phyloP scores from a whole-genome alignment of 805 yeast genomes.

The Candida tammaniensis region DNA sequence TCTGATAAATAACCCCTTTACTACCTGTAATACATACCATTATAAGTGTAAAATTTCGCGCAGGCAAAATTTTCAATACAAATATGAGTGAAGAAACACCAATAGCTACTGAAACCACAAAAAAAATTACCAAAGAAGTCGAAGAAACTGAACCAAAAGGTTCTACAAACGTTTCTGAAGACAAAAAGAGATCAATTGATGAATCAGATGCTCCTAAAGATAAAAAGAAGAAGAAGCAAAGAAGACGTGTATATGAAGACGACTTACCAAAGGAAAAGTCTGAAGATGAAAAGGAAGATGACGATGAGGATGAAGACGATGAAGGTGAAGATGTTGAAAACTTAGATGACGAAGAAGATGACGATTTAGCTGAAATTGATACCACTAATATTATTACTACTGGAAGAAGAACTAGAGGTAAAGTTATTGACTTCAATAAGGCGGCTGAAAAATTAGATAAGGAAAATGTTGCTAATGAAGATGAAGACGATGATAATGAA shows the following conservation, averaged over 20 bases:
- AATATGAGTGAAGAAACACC: no score
- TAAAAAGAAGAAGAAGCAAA: conserved; percentile 38
- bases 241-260: conserved; percentile 58
- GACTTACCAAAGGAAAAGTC: conserved; percentile 48
- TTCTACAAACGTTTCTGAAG: conserved; percentile 1
- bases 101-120: background rate
- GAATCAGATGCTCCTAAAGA: conserved; percentile 13
- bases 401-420: conserved; percentile 89
- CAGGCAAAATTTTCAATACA: no score
- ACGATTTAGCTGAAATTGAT: conserved; percentile 77
- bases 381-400: conserved; percentile 76
- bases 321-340: conserved; percentile 50
- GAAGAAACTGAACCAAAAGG: background rate
- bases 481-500: conserved; percentile 44
- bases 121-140: background rate
- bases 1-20: background rate
- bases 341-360: conserved; percentile 53
- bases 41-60: background rate
- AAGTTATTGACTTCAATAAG: conserved; percentile 78
- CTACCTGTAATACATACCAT: conserved; percentile 6
- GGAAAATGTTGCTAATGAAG: conserved; percentile 35
- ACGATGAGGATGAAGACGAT: conserved; percentile 45
- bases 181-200: conserved; percentile 11
- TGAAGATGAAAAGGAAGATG: conserved; percentile 46
- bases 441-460: conserved; percentile 70